A percentile compares a stretch with the other conserved stretches of the same genome.
Conservation (phyloP, 352 stramenopile genomes). For the Pythium apleroticum region DNA sequence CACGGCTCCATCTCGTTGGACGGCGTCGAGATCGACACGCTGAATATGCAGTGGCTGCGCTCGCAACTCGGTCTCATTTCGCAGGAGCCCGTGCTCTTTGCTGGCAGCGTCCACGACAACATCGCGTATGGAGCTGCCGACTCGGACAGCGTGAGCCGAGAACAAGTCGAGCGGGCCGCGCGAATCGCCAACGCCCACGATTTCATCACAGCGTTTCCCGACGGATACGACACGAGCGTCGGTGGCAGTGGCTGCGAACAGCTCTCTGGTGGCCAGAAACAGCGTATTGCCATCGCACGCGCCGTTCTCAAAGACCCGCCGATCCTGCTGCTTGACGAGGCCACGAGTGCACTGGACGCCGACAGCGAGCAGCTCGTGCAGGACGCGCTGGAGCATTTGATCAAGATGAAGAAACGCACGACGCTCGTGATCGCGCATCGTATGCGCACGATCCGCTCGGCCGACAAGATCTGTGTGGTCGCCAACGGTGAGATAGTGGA, state of each 20-base stretch:
- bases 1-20: slow-evolving; percentile 67
- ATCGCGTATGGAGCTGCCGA: slow-evolving; percentile 53
- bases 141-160: slow-evolving; percentile 20
- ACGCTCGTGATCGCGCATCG: slow-evolving; percentile 94
- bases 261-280: slow-evolving; percentile 61
- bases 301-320: slow-evolving; percentile 85
- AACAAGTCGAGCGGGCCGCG: slow-evolving; percentile 83
- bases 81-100: slow-evolving; percentile 54
- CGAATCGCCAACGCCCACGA: slow-evolving; percentile 89
- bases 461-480: slow-evolving; percentile 94
- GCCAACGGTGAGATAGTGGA: slow-evolving; percentile 91
- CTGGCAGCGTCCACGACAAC: slow-evolving; percentile 64
- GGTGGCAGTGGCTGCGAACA: slow-evolving; percentile 90
- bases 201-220: slow-evolving; percentile 90
- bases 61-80: slow-evolving; percentile 60
- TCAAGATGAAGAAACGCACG: slow-evolving; percentile 63
- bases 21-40: slow-evolving; percentile 49
- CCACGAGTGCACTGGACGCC: slow-evolving; percentile 85
- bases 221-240: slow-evolving; percentile 93
- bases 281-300: slow-evolving; percentile 91
- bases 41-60: slow-evolving; percentile 63
- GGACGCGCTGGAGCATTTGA: slow-evolving; percentile 61
- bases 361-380: slow-evolving; percentile 88
- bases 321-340: slow-evolving; percentile 91
- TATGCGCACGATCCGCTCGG: slow-evolving; percentile 91